A percentile compares a stretch with the other conserved stretches of the same genome.
phyloP scores from a whole-genome alignment of 352 stramenopile species.

The Pythium aristosporum region DNA sequence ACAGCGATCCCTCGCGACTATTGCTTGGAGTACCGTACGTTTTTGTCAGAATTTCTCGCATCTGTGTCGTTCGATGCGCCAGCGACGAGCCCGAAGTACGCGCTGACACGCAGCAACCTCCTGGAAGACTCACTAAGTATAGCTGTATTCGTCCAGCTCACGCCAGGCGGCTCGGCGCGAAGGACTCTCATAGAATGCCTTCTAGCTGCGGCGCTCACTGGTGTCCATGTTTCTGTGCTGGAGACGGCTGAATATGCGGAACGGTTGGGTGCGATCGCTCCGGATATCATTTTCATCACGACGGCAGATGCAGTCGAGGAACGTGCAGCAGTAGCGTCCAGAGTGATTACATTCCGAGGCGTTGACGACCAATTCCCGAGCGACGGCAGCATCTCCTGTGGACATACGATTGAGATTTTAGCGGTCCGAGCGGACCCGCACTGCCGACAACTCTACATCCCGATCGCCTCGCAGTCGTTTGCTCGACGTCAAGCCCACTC shows the following conservation, averaged over 20 bases:
- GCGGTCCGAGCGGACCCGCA: neutral
- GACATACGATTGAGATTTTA: neutral
- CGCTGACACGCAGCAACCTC: neutral
- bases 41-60: neutral
- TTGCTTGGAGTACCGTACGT: neutral
- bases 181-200: slow-evolving; percentile 4
- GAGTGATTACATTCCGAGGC: neutral
- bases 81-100: neutral
- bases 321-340: neutral
- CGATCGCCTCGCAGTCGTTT: slow-evolving; percentile 4
- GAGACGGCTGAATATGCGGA: neutral
- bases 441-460: neutral
- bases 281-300: neutral
- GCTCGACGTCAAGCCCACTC: neutral
- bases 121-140: neutral
- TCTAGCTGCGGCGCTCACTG: neutral
- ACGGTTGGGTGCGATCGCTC: neutral
- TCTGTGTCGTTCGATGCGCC: neutral
- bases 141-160: slow-evolving; percentile 1
- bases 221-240: neutral
- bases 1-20: neutral
- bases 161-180: neutral
- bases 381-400: neutral
- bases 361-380: neutral
- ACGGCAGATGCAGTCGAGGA: neutral